Evolutionary conservation across 352 stramenopile genomes (phyloP).

Genomic region (Phytophthora multivora): DNA sequence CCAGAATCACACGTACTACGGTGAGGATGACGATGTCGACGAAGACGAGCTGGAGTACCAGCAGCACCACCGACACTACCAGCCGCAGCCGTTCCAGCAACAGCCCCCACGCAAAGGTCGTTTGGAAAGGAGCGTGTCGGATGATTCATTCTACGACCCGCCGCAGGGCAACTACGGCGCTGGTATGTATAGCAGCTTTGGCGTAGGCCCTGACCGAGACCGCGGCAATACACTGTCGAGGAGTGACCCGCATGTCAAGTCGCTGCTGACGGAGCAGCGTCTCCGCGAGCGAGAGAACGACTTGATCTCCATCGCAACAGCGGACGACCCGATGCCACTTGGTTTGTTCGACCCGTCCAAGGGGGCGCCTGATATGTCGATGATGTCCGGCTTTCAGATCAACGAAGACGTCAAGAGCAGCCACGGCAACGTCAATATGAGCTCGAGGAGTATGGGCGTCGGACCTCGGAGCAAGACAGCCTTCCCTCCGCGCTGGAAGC

Average conservation of each 20-base stretch:
- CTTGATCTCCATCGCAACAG: slow-evolving; percentile 56
- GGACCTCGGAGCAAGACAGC: slow-evolving; percentile 48
- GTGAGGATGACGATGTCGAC: slow-evolving; percentile 35
- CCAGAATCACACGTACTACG: slow-evolving; percentile 45
- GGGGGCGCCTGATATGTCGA: slow-evolving; percentile 22
- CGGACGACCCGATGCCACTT: slow-evolving; percentile 51
- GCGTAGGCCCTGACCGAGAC: slow-evolving; percentile 11
- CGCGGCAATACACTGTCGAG: slow-evolving; percentile 23
- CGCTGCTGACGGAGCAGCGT: slow-evolving; percentile 64
- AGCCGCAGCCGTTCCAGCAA: slow-evolving; percentile 33
- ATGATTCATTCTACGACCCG: slow-evolving; percentile 34
- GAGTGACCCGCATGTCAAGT: slow-evolving; percentile 54
- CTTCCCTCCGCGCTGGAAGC: slow-evolving; percentile 80
- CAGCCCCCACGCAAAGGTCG: slow-evolving; percentile 12
- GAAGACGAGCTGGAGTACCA: slow-evolving; percentile 45
- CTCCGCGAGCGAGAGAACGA: slow-evolving; percentile 70
- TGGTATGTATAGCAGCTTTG: slow-evolving; percentile 32
- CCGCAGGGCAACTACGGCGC: slow-evolving; percentile 19
- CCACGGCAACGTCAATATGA: slow-evolving; percentile 19
- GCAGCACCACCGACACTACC: slow-evolving; percentile 39
- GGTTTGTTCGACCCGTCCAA: slow-evolving; percentile 42
- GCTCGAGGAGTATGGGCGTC: slow-evolving; percentile 22
- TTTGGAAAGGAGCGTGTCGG: slow-evolving; percentile 34
- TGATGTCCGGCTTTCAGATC: slow-evolving; percentile 28
- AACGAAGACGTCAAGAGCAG: slow-evolving; percentile 33